Conservation (phyloP, 2,329 filamentous ascomycete genomes). For the Trichoderma sp. region DNA sequence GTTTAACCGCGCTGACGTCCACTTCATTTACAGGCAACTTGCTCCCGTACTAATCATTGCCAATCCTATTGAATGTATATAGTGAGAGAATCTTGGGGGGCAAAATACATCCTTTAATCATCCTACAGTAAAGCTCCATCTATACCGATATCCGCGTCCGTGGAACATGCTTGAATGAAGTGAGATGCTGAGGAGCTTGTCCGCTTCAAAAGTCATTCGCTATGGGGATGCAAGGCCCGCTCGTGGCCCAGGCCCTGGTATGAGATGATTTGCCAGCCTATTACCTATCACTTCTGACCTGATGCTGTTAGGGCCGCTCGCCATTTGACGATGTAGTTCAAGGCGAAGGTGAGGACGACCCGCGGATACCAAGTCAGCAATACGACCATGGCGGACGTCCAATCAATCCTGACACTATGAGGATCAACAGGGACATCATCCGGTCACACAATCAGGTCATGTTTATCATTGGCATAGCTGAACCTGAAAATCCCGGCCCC, state of each 20-base stretch:
- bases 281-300: background rate
- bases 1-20: background rate
- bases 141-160: background rate
- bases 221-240: conserved; percentile 55
- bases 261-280: conserved; percentile 23
- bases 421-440: conserved; percentile 55
- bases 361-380: conserved; percentile 43
- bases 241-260: conserved; percentile 57
- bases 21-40: background rate
- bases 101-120: background rate
- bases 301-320: conserved; percentile 49
- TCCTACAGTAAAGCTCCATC: background rate
- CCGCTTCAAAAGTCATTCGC: conserved; percentile 21
- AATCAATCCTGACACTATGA: conserved; percentile 52
- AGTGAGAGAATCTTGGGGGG: background rate
- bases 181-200: conserved; percentile 3
- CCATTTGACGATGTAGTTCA: conserved; percentile 57
- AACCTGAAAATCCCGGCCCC: conserved; percentile 49
- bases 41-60: background rate
- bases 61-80: background rate
- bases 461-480: conserved; percentile 60
- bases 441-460: conserved; percentile 62
- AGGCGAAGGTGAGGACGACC: conserved; percentile 45
- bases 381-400: conserved; percentile 57
- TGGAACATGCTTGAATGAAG: conserved; percentile 1